Base-by-base conservation (phyloP, 2,329 filamentous ascomycete species). In the Metarhizium sp. region DNA sequence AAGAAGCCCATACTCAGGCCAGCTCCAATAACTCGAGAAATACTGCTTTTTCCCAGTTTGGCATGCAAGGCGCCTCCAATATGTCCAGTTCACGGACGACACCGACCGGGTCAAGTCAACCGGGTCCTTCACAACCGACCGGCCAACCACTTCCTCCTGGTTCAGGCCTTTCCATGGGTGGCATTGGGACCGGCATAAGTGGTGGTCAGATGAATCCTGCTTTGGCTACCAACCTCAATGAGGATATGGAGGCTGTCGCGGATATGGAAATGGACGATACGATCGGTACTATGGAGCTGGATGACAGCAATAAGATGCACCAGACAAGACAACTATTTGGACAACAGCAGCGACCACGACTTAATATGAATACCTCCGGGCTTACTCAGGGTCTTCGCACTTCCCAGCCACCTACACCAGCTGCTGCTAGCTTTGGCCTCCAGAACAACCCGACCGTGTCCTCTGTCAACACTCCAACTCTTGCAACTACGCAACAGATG, bases 181-280 rank as follows among this genome's bases (percentile, higher is more conserved):
- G 68, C 43, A 60, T 69, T 38, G 66, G 67, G 51, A 48, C 60
- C 13, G 62, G 59, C 16, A 49, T 62, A 11, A 65, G 67, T 46
- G 64, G 64, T 50, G 54, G 72, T 46, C 71, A 75, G 52, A 72
- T 76, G 61, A 66, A 76, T 55, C 70, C 71, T 7, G 71, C 74
- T 55, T 71, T 80, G 56, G 75, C 60, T 43, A 63, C 62, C 50
- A 71, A 66, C 54, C 58, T 72, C 45, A 65, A 66, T 46, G 72
- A 86, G 57, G 87, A 95, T 58, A 84, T 95, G 76, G 92, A 95
- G 65, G 84, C 89, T 18, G 82, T 95, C 34, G 91, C 90, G 53
- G 90, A 95, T 66, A 96, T 97, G 92, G 92, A 97, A 66, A 88
- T 97, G 86, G 92, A 97, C 66, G 91, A 96, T 63, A 81, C 85